Base-by-base conservation (phyloP, 2,329 filamentous ascomycete genomes). In the Aspergillus alliaceus region DNA sequence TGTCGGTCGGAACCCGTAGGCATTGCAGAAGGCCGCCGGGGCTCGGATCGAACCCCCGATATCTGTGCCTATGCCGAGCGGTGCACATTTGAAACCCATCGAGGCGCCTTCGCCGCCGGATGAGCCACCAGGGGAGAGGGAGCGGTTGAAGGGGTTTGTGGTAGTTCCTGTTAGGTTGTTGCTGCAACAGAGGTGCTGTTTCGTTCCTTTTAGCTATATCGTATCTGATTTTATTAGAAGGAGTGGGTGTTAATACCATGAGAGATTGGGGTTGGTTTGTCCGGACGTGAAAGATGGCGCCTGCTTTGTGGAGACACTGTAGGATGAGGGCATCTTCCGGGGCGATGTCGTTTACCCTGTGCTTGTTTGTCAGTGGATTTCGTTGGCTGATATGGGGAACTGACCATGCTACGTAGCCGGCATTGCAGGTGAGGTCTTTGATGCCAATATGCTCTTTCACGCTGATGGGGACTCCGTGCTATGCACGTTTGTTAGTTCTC, bases 371-470 rank as follows among this genome's bases (percentile, higher is more conserved):
- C 25, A 58, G 52, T 29, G 8, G 3, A 9, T 35, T 18, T 2
- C 8, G 37, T 22, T 22, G 6, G 12, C 37, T 9, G 4, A 40
- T 46, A 14, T 15, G 14, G 1, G 25, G 46, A 12, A 25, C 61
- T 14, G 56, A 73, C 72, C 67, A 75, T 27, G 72, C 68, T 3
- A 72, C 70, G 46, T 71, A 77, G 29, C 72, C 73, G 2, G 67
- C 71, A 40, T 74, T 72, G 54, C 69, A 72, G 1, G 67, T 72
- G 24, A 62, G 70, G 1, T 82, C 83, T 55, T 81, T 81, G 27
- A 88, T 75, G 9, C 84, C 80, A 66, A 88, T 84, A 14, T 85
- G 84, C 53, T 88, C 86, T 63, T 88, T 88, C 4, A 86, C 69
- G 40, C 77, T 81, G 52, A 86, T 79, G 0, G 84, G 84, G 6